Base-by-base conservation (phyloP, 2,329 filamentous ascomycete genomes). In the Ustilaginoidea virens region DNA sequence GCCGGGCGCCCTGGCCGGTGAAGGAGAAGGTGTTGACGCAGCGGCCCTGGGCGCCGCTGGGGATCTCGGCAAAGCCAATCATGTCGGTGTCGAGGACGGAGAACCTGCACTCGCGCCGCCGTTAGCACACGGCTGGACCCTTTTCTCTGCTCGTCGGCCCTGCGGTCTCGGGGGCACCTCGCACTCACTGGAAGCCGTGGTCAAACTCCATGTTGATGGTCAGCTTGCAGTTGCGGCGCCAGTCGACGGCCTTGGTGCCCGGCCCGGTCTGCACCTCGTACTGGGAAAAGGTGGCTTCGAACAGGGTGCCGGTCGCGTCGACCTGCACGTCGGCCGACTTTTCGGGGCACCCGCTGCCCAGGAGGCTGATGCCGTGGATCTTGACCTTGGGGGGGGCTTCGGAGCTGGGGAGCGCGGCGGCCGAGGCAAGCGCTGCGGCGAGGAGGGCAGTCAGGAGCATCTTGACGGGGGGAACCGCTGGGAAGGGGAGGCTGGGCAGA, bases 201-300 rank as follows among this genome's bases (percentile, higher is more conserved):
- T 37, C 29, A 33, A 42, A 45, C 24, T 44, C 33, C 28, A 43
- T 33, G 29, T 44, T 45, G 8, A 45, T 22, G 13, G 36, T 44
- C 15, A 45, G 28, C 38, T 43, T 44, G 39, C 43, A 45, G 34
- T 45, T 44, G 34, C 41, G 44, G 16, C 43, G 40, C 41, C 39
- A 43, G 29, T 45, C 40, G 7, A 23, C 20, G 18, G 40, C 33
- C 23, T 29, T 28, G 20, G 38, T 40, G 23, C 33, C 35, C 1
- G 40, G 40, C 9, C 41, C 43, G 8, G 41, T 41, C 32, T 42
- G 27, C 27, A 45, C 38, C 24, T 39, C 35, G 32, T 45, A 45
- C 11, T 21, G 7, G 10, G 41, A 44, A 28, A 45, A 44, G 29
- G 40, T 43, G n/a, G 36, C 41, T 28, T 45, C 41, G 18, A 45